Evolutionary conservation across 2,329 filamentous ascomycete species (phyloP), one percentile per base, ranked within the genome.

Genomic region (Acrocalymma vagum): DNA sequence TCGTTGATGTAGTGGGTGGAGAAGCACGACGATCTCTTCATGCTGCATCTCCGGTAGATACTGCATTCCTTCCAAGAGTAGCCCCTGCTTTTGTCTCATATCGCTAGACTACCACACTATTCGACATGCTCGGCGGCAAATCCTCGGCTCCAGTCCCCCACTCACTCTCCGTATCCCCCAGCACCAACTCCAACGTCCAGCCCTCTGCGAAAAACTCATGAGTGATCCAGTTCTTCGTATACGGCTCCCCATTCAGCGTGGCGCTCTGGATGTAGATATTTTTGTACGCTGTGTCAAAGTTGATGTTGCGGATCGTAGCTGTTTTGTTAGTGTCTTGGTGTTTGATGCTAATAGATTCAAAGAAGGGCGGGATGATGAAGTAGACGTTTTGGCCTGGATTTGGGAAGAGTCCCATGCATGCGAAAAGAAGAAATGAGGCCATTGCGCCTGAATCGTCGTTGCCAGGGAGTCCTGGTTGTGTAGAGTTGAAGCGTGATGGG

Each of bases 381-480:
- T 76, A 77, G 10, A 78, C 72, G 43, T 76, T 69, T 35, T 77
- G 73, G 0, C 75, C 75, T 1, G 75, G 72, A 29, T 74, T 75
- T 0, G 74, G 75, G 31, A 76, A 76, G 3, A 74, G 53, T 0
- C 74, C 74, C 27, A 75, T 63, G 65, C 74, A 75, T 8, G 66
- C 61, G 43, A 76, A 66, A 5, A 73, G 63, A 1, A 67, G 62
- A 46, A 77, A 77, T 4, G 68, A 67, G 1, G 72, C 74, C 73
- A 76, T 76, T 5, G 74, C 71, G 13, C 74, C 74, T 0, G 59
- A 64, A 37, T 77, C 74, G 45, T 77, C 74, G 43, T 77, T 77
- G 2, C 74, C 74, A 0, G 74, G 71, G 2, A 77, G 66, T 1
- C 74, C 74, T 13, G 42, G 51, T 2, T 64, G 42, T 0, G 68